phyloP scores from a whole-genome alignment of 208 protist species.

The Tritrichomonas musculus region DNA sequence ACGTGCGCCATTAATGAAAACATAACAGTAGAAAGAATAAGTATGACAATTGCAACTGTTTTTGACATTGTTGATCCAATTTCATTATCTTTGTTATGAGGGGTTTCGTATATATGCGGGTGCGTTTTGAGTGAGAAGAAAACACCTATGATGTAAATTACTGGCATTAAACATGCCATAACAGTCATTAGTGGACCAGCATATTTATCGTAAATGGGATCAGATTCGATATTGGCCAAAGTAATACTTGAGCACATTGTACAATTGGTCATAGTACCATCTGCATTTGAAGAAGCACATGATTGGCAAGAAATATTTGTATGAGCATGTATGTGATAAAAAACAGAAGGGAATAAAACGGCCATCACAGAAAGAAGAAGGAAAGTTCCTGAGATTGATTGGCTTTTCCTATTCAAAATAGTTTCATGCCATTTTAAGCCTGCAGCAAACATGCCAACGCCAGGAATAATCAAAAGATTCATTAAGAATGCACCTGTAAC shows the following conservation, averaged over 20 bases:
- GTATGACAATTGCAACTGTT: neutral
- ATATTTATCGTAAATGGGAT: neutral
- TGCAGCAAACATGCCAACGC: neutral
- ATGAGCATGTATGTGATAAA: neutral
- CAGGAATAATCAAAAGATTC: conserved; percentile 25
- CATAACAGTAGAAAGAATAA: neutral
- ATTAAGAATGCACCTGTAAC: conserved; percentile 25
- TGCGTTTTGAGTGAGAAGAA: conserved; percentile 4
- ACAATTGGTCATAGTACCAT: neutral
- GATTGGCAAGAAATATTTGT: neutral
- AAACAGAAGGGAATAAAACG: conserved; percentile 1
- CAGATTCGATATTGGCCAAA: neutral
- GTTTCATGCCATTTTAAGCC: conserved; percentile 22
- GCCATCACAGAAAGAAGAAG: neutral
- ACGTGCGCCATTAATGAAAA: conserved; percentile 27
- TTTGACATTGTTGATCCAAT: neutral
- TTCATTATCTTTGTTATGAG: neutral
- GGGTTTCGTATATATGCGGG: neutral
- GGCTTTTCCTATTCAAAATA: neutral
- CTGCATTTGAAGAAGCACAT: neutral
- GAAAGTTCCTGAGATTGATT: neutral
- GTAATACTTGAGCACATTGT: neutral
- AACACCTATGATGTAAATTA: neutral
- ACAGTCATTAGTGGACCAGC: neutral
- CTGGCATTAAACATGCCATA: neutral